Conservation (phyloP, 495 filamentous ascomycete genomes). For the Glonium stellatum region DNA sequence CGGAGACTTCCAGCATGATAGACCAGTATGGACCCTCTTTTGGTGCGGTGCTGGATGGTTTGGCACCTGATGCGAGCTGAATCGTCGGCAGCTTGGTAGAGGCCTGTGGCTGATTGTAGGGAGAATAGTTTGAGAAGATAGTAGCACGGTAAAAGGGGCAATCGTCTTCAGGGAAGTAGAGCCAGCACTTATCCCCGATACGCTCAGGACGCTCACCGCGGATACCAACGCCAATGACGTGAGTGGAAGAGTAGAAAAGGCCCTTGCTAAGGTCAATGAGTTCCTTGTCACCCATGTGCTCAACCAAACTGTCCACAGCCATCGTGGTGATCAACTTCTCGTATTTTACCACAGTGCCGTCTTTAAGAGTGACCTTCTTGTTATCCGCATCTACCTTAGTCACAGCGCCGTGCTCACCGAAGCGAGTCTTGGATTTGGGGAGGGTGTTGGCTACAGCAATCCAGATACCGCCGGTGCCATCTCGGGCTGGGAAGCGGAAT, state of each 20-base stretch:
- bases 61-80: conserved; percentile 76
- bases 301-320: conserved; percentile 84
- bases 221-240: conserved; percentile 94
- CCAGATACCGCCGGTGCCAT: conserved; percentile 98
- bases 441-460: conserved; percentile 93
- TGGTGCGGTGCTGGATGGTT: conserved; percentile 58
- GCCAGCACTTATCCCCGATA: conserved; percentile 99
- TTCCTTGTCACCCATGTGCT: conserved; percentile 81
- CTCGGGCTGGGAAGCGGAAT: conserved; percentile 94
- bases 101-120: conserved; percentile 85
- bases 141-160: conserved; percentile 99
- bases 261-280: conserved; percentile 77
- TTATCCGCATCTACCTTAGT: conserved; percentile 74
- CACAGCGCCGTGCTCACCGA: conserved; percentile 79
- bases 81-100: conserved; percentile 80
- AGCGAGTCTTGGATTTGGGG: conserved; percentile 82
- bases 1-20: conserved; percentile 98
- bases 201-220: conserved; percentile 87
- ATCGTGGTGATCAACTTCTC: conserved; percentile 92
- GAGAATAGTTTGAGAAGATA: conserved; percentile 99
- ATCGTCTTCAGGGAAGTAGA: conserved; percentile 99
- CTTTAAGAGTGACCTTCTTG: conserved; percentile 73
- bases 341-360: conserved; percentile 88
- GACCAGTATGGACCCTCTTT: conserved; percentile 97
- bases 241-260: conserved; percentile 94